phyloP scores from a whole-genome alignment of 2,329 filamentous ascomycete genomes.

The Raffaelea arxii region DNA sequence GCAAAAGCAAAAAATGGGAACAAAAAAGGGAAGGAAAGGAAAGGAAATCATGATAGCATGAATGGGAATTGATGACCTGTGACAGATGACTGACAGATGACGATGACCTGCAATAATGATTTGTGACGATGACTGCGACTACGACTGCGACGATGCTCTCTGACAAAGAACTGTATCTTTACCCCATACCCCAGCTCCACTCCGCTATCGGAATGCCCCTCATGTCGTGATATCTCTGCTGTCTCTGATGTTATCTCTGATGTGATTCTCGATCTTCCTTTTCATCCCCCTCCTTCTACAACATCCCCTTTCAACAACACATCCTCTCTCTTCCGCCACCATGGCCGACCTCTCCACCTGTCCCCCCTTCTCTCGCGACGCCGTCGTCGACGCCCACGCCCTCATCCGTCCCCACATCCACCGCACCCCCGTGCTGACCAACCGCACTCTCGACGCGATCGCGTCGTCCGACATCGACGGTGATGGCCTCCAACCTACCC shows the following conservation, averaged over 20 bases:
- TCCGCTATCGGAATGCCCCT: no score
- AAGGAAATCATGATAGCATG: no score
- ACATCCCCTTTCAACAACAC: not conserved
- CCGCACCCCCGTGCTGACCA: slow-evolving; percentile 74
- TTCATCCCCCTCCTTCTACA: not conserved
- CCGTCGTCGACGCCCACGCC: slow-evolving; percentile 61
- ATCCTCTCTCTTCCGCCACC: not conserved
- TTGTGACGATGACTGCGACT: no score
- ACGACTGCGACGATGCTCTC: no score
- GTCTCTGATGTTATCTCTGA: not conserved
- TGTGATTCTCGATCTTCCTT: not conserved
- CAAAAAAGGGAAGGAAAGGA: not conserved
- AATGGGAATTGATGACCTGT: no score
- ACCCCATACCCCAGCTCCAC: no score
- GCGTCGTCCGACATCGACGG: slow-evolving; percentile 60
- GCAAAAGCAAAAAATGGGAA: not conserved
- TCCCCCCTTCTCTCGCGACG: slow-evolving; percentile 60
- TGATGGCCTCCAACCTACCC: slow-evolving; percentile 36
- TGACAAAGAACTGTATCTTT: no score
- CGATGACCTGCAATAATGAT: no score
- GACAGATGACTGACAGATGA: no score
- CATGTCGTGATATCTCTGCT: no score
- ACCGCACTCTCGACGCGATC: slow-evolving; percentile 60
- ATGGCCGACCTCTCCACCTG: slow-evolving; percentile 47
- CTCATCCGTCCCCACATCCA: slow-evolving; percentile 71